phyloP scores from a whole-genome alignment of 257 asterid species.

The Penstemon barbatus region DNA sequence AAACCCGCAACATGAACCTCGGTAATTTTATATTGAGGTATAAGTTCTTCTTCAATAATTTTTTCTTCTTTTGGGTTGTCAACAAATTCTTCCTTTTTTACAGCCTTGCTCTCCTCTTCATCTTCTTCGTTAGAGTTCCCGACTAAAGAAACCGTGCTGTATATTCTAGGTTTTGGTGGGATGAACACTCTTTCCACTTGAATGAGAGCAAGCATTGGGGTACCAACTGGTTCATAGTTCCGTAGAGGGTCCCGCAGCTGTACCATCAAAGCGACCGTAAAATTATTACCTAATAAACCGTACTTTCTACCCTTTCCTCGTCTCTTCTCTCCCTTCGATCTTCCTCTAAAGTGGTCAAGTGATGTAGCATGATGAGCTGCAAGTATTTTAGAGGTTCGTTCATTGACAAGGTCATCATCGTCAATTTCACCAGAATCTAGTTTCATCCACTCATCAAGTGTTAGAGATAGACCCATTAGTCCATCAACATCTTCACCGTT shows the following conservation, averaged over 20 bases:
- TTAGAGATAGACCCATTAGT: constrained; percentile 81
- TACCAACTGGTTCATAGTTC: constrained; percentile 84
- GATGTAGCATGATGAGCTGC: constrained; percentile 92
- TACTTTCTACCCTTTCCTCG: constrained; percentile 64
- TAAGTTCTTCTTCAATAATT: constrained; percentile 46
- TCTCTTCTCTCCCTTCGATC: constrained; percentile 75
- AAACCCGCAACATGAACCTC: constrained; percentile 87
- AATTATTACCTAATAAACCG: constrained; percentile 87
- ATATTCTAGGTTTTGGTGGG: constrained; percentile 85
- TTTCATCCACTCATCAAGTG: constrained; percentile 97
- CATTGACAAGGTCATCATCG: constrained; percentile 67
- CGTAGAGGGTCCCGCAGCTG: constrained; percentile 94
- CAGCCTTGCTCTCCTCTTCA: constrained; percentile 32
- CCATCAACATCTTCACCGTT: constrained; percentile 79
- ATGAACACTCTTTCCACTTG: constrained; percentile 92
- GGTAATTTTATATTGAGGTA: constrained; percentile 72
- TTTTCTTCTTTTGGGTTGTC: constrained; percentile 50
- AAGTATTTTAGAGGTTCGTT: constrained; percentile 70
- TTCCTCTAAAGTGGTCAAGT: constrained; percentile 59
- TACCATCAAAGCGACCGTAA: constrained; percentile 93
- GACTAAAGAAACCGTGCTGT: constrained; percentile 51
- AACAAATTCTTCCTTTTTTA: constrained; percentile 27
- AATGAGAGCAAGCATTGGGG: constrained; percentile 95
- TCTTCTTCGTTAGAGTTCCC: constrained; percentile 44
- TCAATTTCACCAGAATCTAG: constrained; percentile 88